These are phyloP conservation scores for Ilex asprella DNA, from an alignment of 257 asterid species.

Conservation along the genomic window DNA sequence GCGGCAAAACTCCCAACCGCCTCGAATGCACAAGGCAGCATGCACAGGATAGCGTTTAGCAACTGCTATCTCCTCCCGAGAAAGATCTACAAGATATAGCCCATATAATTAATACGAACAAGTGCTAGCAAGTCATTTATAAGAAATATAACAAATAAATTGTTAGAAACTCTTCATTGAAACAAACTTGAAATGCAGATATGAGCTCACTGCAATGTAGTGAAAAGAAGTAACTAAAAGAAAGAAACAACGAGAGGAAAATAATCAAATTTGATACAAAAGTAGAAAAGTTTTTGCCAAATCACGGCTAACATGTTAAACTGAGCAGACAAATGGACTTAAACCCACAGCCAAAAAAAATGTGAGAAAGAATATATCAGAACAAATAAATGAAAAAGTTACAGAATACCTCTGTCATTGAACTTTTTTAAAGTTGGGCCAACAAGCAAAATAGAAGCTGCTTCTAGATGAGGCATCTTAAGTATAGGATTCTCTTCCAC, in stretches of 20 bases:
- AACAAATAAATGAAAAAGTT: constrained; percentile 7
- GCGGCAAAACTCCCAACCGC: constrained; percentile 94
- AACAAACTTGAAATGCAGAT: too few relatives aligned
- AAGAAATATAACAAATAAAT: too few relatives aligned
- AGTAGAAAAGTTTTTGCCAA: too few relatives aligned
- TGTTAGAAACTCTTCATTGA: too few relatives aligned
- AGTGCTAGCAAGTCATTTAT: too few relatives aligned
- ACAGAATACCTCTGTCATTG: constrained; percentile 76
- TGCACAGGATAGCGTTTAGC: constrained; percentile 94
- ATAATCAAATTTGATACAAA: neutral
- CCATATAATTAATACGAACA: neutral
- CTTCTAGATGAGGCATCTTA: constrained; percentile 87
- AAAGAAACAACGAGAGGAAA: neutral
- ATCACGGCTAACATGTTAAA: too few relatives aligned
- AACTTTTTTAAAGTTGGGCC: constrained; percentile 95
- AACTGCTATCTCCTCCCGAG: constrained; percentile 66
- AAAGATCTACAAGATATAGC: constrained; percentile 57
- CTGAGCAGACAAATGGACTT: neutral
- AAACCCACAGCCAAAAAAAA: constrained; percentile 6
- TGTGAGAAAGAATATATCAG: neutral
- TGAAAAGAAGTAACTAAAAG: constrained; percentile 2
- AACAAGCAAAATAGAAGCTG: constrained; percentile 87
- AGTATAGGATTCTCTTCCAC: constrained; percentile 98
- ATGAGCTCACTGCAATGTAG: too few relatives aligned
- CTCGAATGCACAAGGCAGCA: constrained; percentile 78